A percentile compares a stretch with the other conserved stretches of the same genome.
Conservation (phyloP, 371 early-diverging fungal genomes). For the Rhizomucor miehei region DNA sequence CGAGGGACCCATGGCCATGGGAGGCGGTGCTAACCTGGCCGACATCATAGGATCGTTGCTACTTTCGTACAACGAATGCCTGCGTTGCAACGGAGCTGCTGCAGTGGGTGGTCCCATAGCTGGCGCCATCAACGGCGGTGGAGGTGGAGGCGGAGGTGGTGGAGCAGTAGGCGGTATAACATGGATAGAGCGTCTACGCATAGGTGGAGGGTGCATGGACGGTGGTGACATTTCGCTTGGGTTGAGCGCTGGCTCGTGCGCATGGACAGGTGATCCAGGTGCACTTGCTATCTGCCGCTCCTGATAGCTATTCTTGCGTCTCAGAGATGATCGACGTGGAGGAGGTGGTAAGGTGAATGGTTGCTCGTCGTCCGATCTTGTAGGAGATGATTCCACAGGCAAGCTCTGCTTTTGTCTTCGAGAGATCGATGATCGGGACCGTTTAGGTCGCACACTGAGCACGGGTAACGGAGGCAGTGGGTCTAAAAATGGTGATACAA, state of each 20-base stretch:
- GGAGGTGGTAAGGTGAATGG: too few species aligned
- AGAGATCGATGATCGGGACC: background rate
- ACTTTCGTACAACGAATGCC: background rate
- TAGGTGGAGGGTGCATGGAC: background rate
- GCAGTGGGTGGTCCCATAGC: too few species aligned
- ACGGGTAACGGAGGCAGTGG: background rate
- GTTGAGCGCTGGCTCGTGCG: background rate
- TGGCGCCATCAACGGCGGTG: too few species aligned
- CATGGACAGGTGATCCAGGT: background rate
- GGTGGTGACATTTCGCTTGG: background rate
- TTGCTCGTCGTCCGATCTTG: background rate
- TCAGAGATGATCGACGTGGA: too few species aligned
- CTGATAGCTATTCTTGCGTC: background rate
- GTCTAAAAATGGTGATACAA: background rate
- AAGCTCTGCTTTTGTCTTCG: background rate
- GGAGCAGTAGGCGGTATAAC: background rate
- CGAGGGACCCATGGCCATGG: too few species aligned
- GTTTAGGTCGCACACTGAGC: background rate
- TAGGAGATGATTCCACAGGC: too few species aligned
- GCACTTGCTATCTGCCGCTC: background rate
- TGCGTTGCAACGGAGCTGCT: background rate
- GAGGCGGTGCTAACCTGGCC: too few species aligned
- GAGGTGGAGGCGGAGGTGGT: too few species aligned
- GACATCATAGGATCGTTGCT: too few species aligned
- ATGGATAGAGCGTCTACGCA: background rate